Evolutionary conservation across 2,329 filamentous ascomycete genomes (phyloP).

Genomic region (Ophiostoma himal-ulmi): DNA sequence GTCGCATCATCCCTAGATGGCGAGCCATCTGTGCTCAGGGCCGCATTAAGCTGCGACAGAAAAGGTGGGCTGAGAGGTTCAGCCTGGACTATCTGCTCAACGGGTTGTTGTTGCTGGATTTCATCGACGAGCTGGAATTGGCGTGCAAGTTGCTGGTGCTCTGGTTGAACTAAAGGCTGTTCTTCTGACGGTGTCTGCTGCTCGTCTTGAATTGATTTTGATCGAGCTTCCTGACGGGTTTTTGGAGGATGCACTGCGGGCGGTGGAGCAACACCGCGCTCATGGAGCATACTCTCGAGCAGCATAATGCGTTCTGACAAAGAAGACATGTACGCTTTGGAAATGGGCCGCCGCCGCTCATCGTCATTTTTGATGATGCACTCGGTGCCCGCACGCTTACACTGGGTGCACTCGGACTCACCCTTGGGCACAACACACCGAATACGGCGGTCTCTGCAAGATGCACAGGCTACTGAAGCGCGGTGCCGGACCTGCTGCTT

Average conservation of each 20-base stretch:
- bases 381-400: conserved; percentile 44
- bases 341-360: conserved; percentile 52
- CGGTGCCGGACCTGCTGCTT: conserved; percentile 39
- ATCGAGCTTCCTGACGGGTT: conserved; percentile 33
- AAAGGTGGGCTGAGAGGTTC: neutral
- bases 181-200: neutral
- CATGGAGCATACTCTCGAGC: conserved; percentile 47
- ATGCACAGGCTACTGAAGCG: conserved; percentile 51
- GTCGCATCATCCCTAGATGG: neutral
- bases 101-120: neutral
- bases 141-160: neutral
- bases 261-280: conserved; percentile 45
- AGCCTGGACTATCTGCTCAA: neutral
- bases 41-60: neutral
- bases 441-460: conserved; percentile 43
- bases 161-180: neutral
- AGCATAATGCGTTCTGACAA: conserved; percentile 49
- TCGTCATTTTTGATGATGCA: conserved; percentile 55
- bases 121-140: neutral
- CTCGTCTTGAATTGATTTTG: neutral
- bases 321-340: conserved; percentile 53
- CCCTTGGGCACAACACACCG: conserved; percentile 51
- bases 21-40: neutral
- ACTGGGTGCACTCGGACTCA: conserved; percentile 47
- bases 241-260: conserved; percentile 50